A percentile compares a stretch with the other conserved stretches of the same genome.
Conservation (phyloP, 108 stramenopile species). For the Cylindrotheca closterium region DNA sequence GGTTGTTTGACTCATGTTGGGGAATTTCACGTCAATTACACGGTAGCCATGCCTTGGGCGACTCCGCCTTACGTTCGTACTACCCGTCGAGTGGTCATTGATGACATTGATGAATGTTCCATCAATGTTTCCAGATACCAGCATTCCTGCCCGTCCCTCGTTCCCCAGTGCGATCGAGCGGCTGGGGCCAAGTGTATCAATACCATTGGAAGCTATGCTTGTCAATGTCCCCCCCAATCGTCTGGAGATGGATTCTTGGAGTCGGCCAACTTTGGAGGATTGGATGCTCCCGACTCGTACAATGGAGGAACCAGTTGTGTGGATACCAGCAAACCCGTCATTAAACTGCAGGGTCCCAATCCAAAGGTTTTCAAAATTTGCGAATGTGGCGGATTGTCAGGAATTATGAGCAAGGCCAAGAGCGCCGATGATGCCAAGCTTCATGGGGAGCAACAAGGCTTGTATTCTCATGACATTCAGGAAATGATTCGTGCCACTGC, state of each 20-base stretch:
- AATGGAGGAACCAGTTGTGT: conserved; percentile 85
- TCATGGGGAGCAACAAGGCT: conserved; percentile 41
- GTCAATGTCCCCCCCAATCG: conserved; percentile 81
- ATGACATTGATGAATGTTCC: conserved; percentile 89
- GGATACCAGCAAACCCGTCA: conserved; percentile 81
- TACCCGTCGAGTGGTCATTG: conserved; percentile 81
- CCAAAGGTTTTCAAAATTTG: conserved; percentile 77
- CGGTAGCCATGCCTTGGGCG: conserved; percentile 91
- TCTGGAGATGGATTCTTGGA: conserved; percentile 84
- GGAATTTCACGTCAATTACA: conserved; percentile 89
- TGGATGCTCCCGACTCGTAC: conserved; percentile 33
- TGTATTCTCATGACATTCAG: conserved; percentile 66
- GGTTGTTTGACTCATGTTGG: conserved; percentile 85
- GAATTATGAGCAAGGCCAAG: conserved; percentile 41
- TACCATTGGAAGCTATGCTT: conserved; percentile 84
- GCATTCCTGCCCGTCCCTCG: conserved; percentile 59
- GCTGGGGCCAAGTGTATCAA: conserved; percentile 81
- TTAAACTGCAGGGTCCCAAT: conserved; percentile 77
- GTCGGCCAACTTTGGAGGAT: conserved; percentile 28
- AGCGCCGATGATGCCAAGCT: conserved; percentile 35
- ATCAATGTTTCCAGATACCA: conserved; percentile 39
- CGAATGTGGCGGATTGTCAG: conserved; percentile 60
- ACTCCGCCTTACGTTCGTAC: conserved; percentile 53
- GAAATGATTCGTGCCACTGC: conserved; percentile 60
- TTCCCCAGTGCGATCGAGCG: conserved; percentile 79